phyloP scores from a whole-genome alignment of 2,329 filamentous ascomycete species.

The Claviceps capensis region DNA sequence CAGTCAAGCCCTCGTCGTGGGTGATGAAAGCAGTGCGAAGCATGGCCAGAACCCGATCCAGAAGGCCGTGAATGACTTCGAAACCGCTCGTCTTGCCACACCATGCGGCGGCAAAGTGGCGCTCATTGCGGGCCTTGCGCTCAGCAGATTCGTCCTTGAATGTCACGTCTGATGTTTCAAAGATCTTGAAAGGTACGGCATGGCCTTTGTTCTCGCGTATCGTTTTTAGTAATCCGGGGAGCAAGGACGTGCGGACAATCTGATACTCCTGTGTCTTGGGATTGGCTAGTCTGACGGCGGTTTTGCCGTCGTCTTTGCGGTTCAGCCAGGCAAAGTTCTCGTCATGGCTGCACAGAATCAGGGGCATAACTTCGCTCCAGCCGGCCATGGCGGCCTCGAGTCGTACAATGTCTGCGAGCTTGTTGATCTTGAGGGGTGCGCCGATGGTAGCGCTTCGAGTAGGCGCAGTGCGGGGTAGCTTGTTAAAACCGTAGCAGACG shows the following conservation, averaged over 20 bases:
- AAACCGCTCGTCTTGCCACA: constrained; percentile 92
- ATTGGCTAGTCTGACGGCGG: constrained; percentile 74
- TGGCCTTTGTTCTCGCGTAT: constrained; percentile 88
- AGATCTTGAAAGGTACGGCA: constrained; percentile 78
- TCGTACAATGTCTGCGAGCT: constrained; percentile 82
- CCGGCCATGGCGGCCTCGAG: constrained; percentile 84
- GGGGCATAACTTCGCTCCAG: constrained; percentile 90
- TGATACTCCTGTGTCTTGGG: constrained; percentile 91
- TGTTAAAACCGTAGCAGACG: constrained; percentile 96
- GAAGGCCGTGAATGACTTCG: constrained; percentile 84
- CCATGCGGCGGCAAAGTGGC: constrained; percentile 91
- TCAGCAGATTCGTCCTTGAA: constrained; percentile 76
- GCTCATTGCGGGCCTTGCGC: constrained; percentile 80
- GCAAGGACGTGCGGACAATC: constrained; percentile 72
- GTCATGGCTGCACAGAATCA: constrained; percentile 93
- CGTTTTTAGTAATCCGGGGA: constrained; percentile 85
- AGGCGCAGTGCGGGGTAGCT: constrained; percentile 74
- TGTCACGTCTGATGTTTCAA: constrained; percentile 80
- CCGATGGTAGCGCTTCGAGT: constrained; percentile 78
- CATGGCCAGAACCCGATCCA: constrained; percentile 90
- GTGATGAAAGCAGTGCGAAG: constrained; percentile 70
- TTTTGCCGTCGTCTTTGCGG: constrained; percentile 72
- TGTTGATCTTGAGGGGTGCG: constrained; percentile 81
- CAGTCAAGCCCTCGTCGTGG: constrained; percentile 51
- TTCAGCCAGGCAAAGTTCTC: constrained; percentile 97